Evolutionary conservation across 495 filamentous ascomycete genomes (phyloP).

Genomic region (Venustampulla echinocandica): DNA sequence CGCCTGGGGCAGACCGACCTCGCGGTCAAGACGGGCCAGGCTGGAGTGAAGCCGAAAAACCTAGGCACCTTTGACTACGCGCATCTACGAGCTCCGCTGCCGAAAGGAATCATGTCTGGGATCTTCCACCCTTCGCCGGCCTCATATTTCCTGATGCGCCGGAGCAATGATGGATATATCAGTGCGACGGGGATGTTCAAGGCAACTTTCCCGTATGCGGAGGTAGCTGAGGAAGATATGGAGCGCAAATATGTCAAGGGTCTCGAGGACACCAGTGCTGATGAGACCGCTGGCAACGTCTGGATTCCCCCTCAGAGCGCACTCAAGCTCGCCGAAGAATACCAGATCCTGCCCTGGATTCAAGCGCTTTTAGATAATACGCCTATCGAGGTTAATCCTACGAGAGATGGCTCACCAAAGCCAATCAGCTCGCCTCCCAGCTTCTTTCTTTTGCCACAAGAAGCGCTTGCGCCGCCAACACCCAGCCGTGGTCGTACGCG

Average conservation of each 20-base stretch:
- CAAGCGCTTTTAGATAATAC: constrained; percentile 76
- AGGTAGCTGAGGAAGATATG: constrained; percentile 68
- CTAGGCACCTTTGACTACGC: constrained; percentile 89
- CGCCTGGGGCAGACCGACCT: constrained; percentile 88
- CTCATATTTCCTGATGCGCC: constrained; percentile 95
- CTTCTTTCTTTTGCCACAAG: constrained; percentile 40
- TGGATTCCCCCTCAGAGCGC: constrained; percentile 87
- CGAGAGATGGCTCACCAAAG: constrained; percentile 44
- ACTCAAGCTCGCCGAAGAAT: constrained; percentile 74
- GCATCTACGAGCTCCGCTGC: constrained; percentile 83
- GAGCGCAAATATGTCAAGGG: constrained; percentile 84
- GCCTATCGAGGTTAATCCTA: constrained; percentile 42
- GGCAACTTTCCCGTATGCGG: constrained; percentile 92
- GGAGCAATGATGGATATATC: constrained; percentile 87
- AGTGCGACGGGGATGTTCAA: constrained; percentile 99
- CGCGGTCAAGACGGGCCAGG: constrained; percentile 62
- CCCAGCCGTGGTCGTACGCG: constrained; percentile 30
- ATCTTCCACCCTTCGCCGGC: constrained; percentile 82
- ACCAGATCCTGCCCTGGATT: constrained; percentile 76
- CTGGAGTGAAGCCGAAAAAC: constrained; percentile 58
- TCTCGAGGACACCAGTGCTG: constrained; percentile 65
- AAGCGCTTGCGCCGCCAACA: constrained; percentile 32
- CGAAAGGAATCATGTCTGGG: constrained; percentile 79
- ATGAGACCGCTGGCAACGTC: constrained; percentile 93
- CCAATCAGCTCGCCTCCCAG: constrained; percentile 63